These are phyloP conservation scores for Annulohypoxylon moriforme DNA, from an alignment of 495 filamentous ascomycete species.

Conservation along the genomic window DNA sequence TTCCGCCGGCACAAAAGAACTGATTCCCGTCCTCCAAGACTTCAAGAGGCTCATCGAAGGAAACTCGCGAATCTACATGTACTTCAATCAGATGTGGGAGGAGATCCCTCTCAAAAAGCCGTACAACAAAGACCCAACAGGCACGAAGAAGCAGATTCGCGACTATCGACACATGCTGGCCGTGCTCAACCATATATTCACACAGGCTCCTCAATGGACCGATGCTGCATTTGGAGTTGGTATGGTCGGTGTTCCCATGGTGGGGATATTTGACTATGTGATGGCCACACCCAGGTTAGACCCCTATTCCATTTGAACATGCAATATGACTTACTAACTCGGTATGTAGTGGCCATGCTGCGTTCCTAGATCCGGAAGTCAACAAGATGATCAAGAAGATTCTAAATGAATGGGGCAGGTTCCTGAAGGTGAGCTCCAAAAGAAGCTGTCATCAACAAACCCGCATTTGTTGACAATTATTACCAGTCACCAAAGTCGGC, in stretches of 20 bases:
- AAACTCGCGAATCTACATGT: slow-evolving; percentile 61
- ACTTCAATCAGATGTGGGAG: slow-evolving; percentile 71
- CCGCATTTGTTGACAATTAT: background rate
- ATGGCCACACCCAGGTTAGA: slow-evolving; percentile 74
- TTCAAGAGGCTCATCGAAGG: slow-evolving; percentile 62
- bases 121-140: slow-evolving; percentile 71
- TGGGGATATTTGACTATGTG: slow-evolving; percentile 76
- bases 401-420: slow-evolving; percentile 74
- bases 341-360: slow-evolving; percentile 68
- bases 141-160: slow-evolving; percentile 66
- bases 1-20: slow-evolving; percentile 51
- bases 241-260: slow-evolving; percentile 75
- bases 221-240: slow-evolving; percentile 64
- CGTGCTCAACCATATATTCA: slow-evolving; percentile 72
- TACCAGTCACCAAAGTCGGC: slow-evolving; percentile 65
- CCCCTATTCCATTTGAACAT: slow-evolving; percentile 48
- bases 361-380: slow-evolving; percentile 73
- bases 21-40: slow-evolving; percentile 59
- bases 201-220: slow-evolving; percentile 70
- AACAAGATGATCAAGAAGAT: slow-evolving; percentile 76
- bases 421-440: slow-evolving; percentile 54
- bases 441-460: background rate
- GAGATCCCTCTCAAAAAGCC: slow-evolving; percentile 69
- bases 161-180: slow-evolving; percentile 73
- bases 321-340: slow-evolving; percentile 61